These are phyloP conservation scores for Chaetomium globosum DNA, from an alignment of 2,329 filamentous ascomycete genomes.

Conservation along the genomic window DNA sequence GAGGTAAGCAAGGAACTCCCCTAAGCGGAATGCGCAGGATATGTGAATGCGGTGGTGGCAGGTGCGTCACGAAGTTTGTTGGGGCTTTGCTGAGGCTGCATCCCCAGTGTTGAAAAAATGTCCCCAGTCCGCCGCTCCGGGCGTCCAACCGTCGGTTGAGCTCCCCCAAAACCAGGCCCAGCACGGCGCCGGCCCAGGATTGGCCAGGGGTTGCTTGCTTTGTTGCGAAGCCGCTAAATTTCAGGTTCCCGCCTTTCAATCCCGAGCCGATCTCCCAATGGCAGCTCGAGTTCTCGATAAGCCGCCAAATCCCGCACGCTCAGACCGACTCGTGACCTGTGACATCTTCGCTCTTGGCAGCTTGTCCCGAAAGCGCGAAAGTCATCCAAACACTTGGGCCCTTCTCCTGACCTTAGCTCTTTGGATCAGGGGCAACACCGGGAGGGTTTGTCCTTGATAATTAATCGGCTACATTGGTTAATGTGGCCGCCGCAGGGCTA, in stretches of 20 bases:
- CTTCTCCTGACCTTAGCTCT: background rate
- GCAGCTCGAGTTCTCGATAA: conserved; percentile 23
- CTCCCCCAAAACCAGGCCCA: conserved; percentile 10
- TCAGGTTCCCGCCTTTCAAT: conserved; percentile 24
- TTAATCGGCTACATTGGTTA: background rate
- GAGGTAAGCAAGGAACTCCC: conserved; percentile 15
- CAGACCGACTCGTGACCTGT: conserved; percentile 21
- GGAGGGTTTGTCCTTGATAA: background rate
- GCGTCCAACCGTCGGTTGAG: conserved; percentile 30
- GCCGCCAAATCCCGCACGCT: conserved; percentile 33
- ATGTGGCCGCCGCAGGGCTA: background rate
- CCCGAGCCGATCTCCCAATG: conserved; percentile 18
- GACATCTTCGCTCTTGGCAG: conserved; percentile 21
- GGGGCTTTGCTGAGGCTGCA: conserved; percentile 25
- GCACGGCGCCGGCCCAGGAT: conserved; percentile 22
- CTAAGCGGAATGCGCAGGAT: conserved; percentile 20
- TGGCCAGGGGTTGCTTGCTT: conserved; percentile 25
- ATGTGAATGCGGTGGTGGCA: conserved; percentile 13
- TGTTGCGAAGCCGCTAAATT: conserved; percentile 25
- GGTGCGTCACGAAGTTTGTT: conserved; percentile 28
- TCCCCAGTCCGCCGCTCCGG: conserved; percentile 23
- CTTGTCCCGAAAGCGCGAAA: conserved; percentile 14
- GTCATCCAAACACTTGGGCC: background rate
- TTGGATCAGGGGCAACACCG: background rate
- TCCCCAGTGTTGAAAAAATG: conserved; percentile 31